phyloP scores from a whole-genome alignment of 306 rosid species.

The Rosa lucieae region DNA sequence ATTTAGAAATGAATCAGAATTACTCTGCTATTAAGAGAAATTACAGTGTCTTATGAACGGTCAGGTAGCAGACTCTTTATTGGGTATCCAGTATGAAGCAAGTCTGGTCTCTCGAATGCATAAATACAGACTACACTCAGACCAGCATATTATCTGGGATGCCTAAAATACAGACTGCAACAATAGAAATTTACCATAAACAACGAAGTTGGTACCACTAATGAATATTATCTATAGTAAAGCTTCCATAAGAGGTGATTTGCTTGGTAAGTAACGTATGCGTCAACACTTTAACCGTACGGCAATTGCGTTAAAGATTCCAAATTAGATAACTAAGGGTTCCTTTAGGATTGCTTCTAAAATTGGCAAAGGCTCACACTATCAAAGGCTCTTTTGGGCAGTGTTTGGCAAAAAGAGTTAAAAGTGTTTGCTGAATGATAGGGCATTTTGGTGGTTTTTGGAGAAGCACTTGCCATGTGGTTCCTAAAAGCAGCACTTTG shows the following conservation, averaged over 20 bases:
- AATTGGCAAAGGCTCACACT: neutral
- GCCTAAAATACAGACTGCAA: neutral
- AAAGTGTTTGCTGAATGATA: neutral
- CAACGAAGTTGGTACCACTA: neutral
- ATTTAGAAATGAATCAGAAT: neutral
- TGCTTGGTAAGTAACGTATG: neutral
- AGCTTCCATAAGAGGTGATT: neutral
- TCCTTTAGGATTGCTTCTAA: neutral
- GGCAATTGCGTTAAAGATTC: neutral
- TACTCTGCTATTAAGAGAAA: neutral
- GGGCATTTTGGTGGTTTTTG: neutral
- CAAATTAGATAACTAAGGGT: neutral
- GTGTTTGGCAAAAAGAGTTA: neutral
- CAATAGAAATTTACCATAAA: neutral
- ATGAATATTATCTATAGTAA: neutral
- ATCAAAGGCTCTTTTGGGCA: neutral
- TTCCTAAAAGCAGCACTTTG: neutral
- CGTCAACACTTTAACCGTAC: neutral
- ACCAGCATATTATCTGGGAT: neutral
- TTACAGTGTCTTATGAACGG: neutral
- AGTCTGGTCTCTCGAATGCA: neutral
- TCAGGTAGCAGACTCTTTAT: neutral
- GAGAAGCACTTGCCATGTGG: neutral
- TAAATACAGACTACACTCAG: neutral
- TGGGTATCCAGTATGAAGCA: neutral